A percentile compares a stretch with the other conserved stretches of the same genome.
Conservation (phyloP, 768 basidiomycete genomes). For the Dacryopinax primogenitus region DNA sequence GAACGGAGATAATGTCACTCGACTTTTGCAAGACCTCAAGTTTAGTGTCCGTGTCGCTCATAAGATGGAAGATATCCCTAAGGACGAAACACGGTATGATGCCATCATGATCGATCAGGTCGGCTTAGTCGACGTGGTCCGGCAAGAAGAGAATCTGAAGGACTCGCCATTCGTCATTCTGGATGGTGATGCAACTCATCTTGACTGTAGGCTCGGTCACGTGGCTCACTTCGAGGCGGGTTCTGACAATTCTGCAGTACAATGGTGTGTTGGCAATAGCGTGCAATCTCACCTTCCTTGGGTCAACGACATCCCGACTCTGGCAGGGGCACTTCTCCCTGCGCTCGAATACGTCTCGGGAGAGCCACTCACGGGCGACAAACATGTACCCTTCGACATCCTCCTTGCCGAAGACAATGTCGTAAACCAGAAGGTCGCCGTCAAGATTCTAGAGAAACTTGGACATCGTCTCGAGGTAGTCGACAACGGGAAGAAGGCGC, state of each 20-base stretch:
- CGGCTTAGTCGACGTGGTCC: background rate
- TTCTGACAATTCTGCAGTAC: slow-evolving; percentile 39
- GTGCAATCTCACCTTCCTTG: slow-evolving; percentile 91
- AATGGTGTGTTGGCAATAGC: slow-evolving; percentile 94
- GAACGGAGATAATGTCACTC: background rate
- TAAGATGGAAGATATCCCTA: background rate
- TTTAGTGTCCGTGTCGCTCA: background rate
- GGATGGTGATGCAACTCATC: background rate
- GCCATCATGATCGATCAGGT: background rate
- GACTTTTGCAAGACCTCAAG: background rate
- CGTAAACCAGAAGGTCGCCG: slow-evolving; percentile 90
- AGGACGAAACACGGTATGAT: background rate
- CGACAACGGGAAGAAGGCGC: slow-evolving; percentile 88
- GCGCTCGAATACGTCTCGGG: slow-evolving; percentile 92
- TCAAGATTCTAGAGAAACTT: slow-evolving; percentile 92
- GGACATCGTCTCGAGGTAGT: slow-evolving; percentile 94
- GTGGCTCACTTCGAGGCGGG: slow-evolving; percentile 21
- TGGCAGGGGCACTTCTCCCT: slow-evolving; percentile 81
- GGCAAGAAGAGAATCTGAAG: background rate
- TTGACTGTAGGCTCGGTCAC: slow-evolving; percentile 14
- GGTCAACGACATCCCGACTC: slow-evolving; percentile 75
- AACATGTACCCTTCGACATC: slow-evolving; percentile 80
- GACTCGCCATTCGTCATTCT: slow-evolving; percentile 25
- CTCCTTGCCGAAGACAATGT: slow-evolving; percentile 93
- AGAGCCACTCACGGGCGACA: slow-evolving; percentile 71